Base-by-base conservation (phyloP, 345 rosid species). In the Murraya koenigii region DNA sequence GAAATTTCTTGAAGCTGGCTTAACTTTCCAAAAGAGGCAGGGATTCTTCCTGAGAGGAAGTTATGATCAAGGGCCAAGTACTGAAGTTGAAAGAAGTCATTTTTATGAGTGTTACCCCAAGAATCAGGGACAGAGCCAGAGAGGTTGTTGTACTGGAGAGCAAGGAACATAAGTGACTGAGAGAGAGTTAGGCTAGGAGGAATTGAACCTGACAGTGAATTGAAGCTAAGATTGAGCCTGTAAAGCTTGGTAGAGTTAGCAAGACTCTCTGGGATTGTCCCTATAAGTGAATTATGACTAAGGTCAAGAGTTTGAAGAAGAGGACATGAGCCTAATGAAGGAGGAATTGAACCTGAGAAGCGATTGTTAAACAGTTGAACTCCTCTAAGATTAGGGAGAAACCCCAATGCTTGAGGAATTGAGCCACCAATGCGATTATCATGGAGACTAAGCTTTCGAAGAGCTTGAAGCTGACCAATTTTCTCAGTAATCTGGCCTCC, bases 301-400 rank as follows among this genome's bases (percentile, higher is more conserved):
- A 89, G 83, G 76, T 93, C 97, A 73, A 95, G 88, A 25, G 90
- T 86, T 79, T 92, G 99, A 77, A 95, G 94, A 67, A 80, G 72
- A 72, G 78, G 91, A 71, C 90, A 90, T n/a, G 84, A 82, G 23
- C 97, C 97, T n/a, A 95, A 77, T 0, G 94, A 76, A 69, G 92
- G 70, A 66, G 99, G 99, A 64, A 93, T 86, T 0, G 93, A 90
- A 72, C 97, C 99, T 9, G 93, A 79, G 80, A 96, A 89, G 72
- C 86, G 90, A 77, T 96, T 96, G 74, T 96, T 96, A 83, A 96
- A 96, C 44, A 96, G 91, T 80, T 92, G 94, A 76, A 96, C 85
- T 1, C 97, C 99, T 84, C 98, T 85, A 17, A 96, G 97, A 80
- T 88, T 78, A 25, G 88, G 91, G 36, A 96, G 89, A 68, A 87